Evolutionary conservation across 208 protist genomes (phyloP), one percentile per base, ranked within the genome.

Genomic region (Trypanosoma melophagium): DNA sequence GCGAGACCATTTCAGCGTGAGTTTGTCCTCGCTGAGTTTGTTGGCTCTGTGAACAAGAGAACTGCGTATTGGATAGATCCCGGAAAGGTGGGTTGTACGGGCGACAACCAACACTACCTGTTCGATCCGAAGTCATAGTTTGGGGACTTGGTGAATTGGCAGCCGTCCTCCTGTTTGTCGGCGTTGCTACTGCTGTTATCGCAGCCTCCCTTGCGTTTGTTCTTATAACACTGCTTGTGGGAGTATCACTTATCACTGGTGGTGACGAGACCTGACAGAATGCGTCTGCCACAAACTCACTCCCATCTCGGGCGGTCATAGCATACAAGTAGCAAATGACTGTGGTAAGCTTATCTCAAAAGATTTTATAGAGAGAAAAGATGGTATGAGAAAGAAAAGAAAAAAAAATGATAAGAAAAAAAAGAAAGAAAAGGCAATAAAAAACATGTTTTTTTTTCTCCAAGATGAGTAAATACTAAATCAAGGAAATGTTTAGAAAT

Each of bases 351-450:
- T 14, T 47, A n/a, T 8, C 16, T 47, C 10, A 47, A 17, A 35
- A 3, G 22, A 35, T 35, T 7, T 35, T 35, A 35, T 7, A 35
- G 28, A 35, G 28, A 35, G 5, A 5, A 35, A 5, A 35, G n/a
- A n/a, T n/a, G n/a, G n/a, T n/a, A n/a, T n/a, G 8, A 28, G 1
- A 35, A 9, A 51, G n/a, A 58, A 22, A 55, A 35, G 22, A 35
- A 55, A 25, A 51, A 63, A 70, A 44, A 45, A 63, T n/a, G 69
- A 60, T 16, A 60, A 55, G n/a, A 53, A 24, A 22, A 45, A 67
- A 24, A 64, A 52, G 21, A 22, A 49, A 19, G 52, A 1, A 35
- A 35, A n/a, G n/a, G n/a, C n/a, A n/a, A n/a, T n/a, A n/a, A n/a
- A n/a, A n/a, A n/a, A n/a, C n/a, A 35, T 35, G 28, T 35, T 35